Base-by-base conservation (phyloP, 1,139 yeast species). In the Scheffersomyces segobiensis region DNA sequence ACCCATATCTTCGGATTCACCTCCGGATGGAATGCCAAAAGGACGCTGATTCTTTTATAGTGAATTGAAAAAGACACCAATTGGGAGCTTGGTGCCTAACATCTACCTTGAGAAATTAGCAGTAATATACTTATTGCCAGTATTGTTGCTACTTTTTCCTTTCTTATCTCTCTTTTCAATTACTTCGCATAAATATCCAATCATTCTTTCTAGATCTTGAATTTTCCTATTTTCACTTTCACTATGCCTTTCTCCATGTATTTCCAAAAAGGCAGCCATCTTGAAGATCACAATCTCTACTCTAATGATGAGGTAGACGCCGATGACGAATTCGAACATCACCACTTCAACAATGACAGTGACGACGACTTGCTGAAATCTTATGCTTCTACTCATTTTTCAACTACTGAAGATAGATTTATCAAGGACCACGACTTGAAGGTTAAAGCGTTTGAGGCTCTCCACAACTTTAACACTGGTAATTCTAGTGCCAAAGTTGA, bases 341-440 rank as follows among this genome's bases (percentile, higher is more conserved):
- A 57, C 51, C 60, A 62, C 52, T 62, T 61, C 58, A 64, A 62
- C 50, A 60, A 56, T 52, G 69, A 65, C 14, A 68, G 68, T 54
- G 79, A 75, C 53, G 74, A 70, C 14, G 58, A 62, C 26, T 63
- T 76, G 46, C 66, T 79, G 21, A 69, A 69, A 55, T 73, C 81
- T 1, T 70, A 67, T 62, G 76, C 71, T 56, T 78, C 84, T n/a
- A 79, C 88, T 1, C 88, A 86, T 68, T 87, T 78, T 67, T 86
- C 93, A 0, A 81, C 87, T 58, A 83, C 87, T 2, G 93, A 91
- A 66, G 96, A 90, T 65, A 81, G 80, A 66, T 79, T 81, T 66
- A 78, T 88, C 66, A 84, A 84, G 68, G 92, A 88, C 59, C 87
- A 88, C 61, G 93, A 88, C 63, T 87, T 92, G 63, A 89, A 89